Base-by-base conservation (phyloP, 768 basidiomycete genomes). In the Dacryopinax primogenitus region DNA sequence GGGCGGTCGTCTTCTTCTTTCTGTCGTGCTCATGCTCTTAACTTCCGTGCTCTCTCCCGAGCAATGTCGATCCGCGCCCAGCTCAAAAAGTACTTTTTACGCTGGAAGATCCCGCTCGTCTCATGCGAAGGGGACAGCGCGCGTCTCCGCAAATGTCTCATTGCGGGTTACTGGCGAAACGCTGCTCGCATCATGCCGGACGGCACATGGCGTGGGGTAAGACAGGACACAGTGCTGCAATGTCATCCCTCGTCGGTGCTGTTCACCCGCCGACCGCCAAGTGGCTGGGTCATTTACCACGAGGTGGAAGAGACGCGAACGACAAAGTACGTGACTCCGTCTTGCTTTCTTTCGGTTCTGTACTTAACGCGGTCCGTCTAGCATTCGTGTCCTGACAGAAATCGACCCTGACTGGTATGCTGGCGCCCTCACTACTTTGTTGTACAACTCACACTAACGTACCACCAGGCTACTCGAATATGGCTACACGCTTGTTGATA, bases 301-400 rank as follows among this genome's bases (percentile, higher is more conserved):
- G 93, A 97, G 73, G 86, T 96, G 78, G 87, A 97, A 71, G 95
- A 98, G 75, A 97, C 96, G 0, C 94, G 92, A 69, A 96, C 93
- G 72, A 86, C 85, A 41, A 94, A 90, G 90, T 90, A 70, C 70
- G 88, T 73, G 18, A 30, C 39, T 62, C 36, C 33, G 23, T 36
- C 45, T 33, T 30, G 23, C 62, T 16, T 64, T 26, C 34, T 65
- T 34, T 23, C 58, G 13, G n/a, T 33, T n/a, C n/a, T 33, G 23
- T 15, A 23, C 74, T 63, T 74, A 39, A 69, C 28, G 15, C 41
- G 21, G n/a, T n/a, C n/a, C 16, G 39, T 58, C 12, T 66, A 92
- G 96, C 73, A 96, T 99, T 71, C 84, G 89, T 26, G 86, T 97
- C 68, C 74, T 97, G 34, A 96, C 95, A 0, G 92, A 94, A 70